Conservation (phyloP, 805 yeast genomes). For the Spathaspora gorwiae region DNA sequence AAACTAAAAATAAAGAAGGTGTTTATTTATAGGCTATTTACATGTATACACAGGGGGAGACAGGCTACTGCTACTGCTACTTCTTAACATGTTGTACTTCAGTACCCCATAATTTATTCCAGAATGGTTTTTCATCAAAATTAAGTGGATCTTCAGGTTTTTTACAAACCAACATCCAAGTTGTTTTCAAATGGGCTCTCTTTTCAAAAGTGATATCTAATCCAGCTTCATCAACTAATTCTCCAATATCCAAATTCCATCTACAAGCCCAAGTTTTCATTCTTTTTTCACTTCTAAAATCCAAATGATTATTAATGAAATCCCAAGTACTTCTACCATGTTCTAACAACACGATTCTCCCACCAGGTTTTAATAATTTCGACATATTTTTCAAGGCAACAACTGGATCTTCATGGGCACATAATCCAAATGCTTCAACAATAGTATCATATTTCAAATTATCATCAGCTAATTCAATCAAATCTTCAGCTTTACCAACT, state of each 20-base stretch:
- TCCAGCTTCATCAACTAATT: slow-evolving; percentile 76
- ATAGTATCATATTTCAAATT: slow-evolving; percentile 79
- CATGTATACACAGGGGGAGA: background rate
- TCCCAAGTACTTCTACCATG: slow-evolving; percentile 87
- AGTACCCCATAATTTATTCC: slow-evolving; percentile 38
- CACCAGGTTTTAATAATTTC: slow-evolving; percentile 76
- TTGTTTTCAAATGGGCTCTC: slow-evolving; percentile 85
- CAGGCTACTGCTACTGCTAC: slow-evolving; percentile 10
- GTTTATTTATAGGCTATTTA: slow-evolving; percentile 15
- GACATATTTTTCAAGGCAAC: slow-evolving; percentile 72
- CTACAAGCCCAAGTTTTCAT: slow-evolving; percentile 94
- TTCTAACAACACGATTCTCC: slow-evolving; percentile 80
- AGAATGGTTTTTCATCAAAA: slow-evolving; percentile 38
- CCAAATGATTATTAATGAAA: slow-evolving; percentile 73
- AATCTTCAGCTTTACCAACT: slow-evolving; percentile 83
- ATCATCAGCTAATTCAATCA: slow-evolving; percentile 49
- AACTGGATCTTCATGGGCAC: slow-evolving; percentile 94
- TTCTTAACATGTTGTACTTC: slow-evolving; percentile 8
- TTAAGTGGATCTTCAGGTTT: slow-evolving; percentile 60
- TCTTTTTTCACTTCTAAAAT: slow-evolving; percentile 76
- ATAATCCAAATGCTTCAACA: slow-evolving; percentile 89
- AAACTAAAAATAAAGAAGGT: slow-evolving; percentile 9
- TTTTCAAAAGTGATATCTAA: slow-evolving; percentile 76
- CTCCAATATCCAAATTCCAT: slow-evolving; percentile 94
- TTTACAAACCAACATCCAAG: slow-evolving; percentile 80